Evolutionary conservation across 208 protist genomes (phyloP).

Genomic region (Trypanosoma theileri): DNA sequence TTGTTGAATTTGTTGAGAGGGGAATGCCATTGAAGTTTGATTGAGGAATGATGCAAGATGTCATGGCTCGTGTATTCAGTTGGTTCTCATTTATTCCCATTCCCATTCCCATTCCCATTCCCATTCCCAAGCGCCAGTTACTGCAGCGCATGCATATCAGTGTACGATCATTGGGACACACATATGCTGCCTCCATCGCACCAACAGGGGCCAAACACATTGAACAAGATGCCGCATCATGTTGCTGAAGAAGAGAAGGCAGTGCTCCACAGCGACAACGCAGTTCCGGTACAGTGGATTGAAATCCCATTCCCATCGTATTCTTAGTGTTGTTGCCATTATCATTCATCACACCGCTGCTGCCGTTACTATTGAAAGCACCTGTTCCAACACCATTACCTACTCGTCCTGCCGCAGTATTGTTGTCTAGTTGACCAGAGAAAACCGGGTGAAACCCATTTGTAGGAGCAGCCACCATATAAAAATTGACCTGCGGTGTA

Average conservation of each 20-base stretch:
- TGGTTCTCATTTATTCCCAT: background rate
- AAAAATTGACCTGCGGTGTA: constrained; percentile 17
- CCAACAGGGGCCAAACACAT: constrained; percentile 4
- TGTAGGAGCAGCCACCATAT: constrained; percentile 3
- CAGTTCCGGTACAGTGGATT: background rate
- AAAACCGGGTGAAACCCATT: background rate
- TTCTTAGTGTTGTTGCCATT: background rate
- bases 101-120: background rate
- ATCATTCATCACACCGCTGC: background rate
- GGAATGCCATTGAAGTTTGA: background rate
- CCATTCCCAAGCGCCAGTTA: background rate
- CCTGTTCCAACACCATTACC: background rate
- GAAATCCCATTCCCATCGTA: background rate
- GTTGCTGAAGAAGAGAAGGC: background rate
- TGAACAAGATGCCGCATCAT: background rate
- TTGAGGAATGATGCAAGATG: constrained; percentile 2
- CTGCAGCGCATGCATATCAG: constrained; percentile 13
- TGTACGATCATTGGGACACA: constrained; percentile 15
- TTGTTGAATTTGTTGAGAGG: background rate
- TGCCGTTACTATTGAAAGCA: background rate
- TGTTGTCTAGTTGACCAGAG: background rate
- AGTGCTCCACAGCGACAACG: background rate
- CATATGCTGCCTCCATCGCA: constrained; percentile 4
- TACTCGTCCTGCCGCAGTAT: background rate
- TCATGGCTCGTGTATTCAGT: background rate